Base-by-base conservation (phyloP, 768 basidiomycete species). In the Hortiboletus flavorubellus region DNA sequence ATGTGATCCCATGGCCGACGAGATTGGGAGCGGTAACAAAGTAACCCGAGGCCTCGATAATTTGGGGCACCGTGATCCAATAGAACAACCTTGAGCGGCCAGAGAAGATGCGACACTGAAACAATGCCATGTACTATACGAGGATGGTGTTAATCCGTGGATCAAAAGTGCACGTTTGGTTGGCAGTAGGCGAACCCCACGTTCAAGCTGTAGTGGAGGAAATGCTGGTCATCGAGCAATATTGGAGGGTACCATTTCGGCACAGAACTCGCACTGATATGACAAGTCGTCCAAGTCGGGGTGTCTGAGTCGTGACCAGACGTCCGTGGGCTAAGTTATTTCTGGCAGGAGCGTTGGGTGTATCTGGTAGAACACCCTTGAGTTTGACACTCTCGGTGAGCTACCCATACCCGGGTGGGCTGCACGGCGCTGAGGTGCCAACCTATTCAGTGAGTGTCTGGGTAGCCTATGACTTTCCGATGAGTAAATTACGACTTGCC, bases 161-260 rank as follows among this genome's bases (percentile, higher is more conserved):
- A 70, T 54, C 26, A 69, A 35, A 3, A 69, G 59, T 12, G 66
- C 68, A 2, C 59, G 61, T n/a, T 68, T 70, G 5, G 52, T 57
- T 21, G 1, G 68, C 41, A 7, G 58, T 16, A 4, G 67, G 64
- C 9, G 57, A 58, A 0, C 68, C 68, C 68, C 67, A 65, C 15
- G 46, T 57, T 21, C 21, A 21, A 21, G 21, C 2, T 2, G 49
- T 58, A 3, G 62, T 58, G 14, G 66, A 70, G 12, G 54, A 55
- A 31, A 45, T 14, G 10, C 47, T 59, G 39, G 58, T 41, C 64
- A 68, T 26, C 37, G n/a, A 39, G 38, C 38, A 18, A 39, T 26
- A 39, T 8, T 8, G 38, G 5, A 2, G 9, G n/a, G 21, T 21
- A 21, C n/a, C 38, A 2, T 35, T 35, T 35, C 33, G 2, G 33